phyloP scores from a whole-genome alignment of 1,284 basidiomycete species.

The Leccinum fuscescens region DNA sequence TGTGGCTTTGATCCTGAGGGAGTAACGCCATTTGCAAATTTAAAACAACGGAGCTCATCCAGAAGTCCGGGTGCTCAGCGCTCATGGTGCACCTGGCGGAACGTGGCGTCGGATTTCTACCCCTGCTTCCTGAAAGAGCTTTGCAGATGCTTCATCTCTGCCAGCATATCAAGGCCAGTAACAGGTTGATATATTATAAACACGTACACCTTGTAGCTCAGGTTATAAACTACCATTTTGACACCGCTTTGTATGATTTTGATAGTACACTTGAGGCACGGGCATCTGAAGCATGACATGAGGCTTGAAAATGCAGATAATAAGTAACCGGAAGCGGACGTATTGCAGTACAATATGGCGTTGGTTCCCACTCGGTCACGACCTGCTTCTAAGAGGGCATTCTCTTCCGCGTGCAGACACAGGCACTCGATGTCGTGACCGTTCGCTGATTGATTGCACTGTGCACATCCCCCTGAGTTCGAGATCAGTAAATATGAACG shows the following conservation, averaged over 20 bases:
- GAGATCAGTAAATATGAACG: slow-evolving; percentile 3
- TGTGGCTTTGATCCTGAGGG: slow-evolving; percentile 41
- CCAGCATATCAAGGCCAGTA: background rate
- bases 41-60: background rate
- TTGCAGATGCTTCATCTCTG: slow-evolving; percentile 80
- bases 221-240: slow-evolving; percentile 91
- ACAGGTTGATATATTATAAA: background rate
- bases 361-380: slow-evolving; percentile 80
- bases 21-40: slow-evolving; percentile 8
- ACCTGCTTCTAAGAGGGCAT: slow-evolving; percentile 92
- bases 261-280: slow-evolving; percentile 92
- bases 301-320: slow-evolving; percentile 1
- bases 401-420: slow-evolving; percentile 98
- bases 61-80: background rate
- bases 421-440: slow-evolving; percentile 71
- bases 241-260: slow-evolving; percentile 98
- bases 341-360: slow-evolving; percentile 89
- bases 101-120: slow-evolving; percentile 71
- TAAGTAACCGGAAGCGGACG: slow-evolving; percentile 42
- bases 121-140: slow-evolving; percentile 74
- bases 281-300: slow-evolving; percentile 64
- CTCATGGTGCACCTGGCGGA: slow-evolving; percentile 33
- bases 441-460: slow-evolving; percentile 60
- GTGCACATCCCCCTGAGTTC: slow-evolving; percentile 62
- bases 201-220: slow-evolving; percentile 90